A percentile compares a stretch with the other conserved stretches of the same genome.
phyloP scores from a whole-genome alignment of 345 rosid species.

The Eucalyptus polybractea region DNA sequence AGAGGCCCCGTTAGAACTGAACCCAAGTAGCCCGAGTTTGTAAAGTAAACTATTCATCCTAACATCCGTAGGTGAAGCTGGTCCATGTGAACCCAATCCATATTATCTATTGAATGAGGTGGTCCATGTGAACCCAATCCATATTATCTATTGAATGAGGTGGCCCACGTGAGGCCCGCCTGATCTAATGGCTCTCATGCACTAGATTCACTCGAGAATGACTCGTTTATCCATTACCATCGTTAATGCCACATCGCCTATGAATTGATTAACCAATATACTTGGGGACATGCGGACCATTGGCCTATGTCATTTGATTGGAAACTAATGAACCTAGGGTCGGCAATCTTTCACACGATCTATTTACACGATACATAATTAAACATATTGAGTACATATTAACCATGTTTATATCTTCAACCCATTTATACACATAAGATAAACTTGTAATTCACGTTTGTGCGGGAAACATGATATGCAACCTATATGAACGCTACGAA shows the following conservation, averaged over 20 bases:
- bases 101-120: neutral
- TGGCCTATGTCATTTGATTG: neutral
- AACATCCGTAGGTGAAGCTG: neutral
- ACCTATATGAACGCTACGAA: neutral
- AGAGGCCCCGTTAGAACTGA: neutral
- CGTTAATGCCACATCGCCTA: neutral
- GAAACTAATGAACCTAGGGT: neutral
- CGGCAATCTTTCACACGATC: neutral
- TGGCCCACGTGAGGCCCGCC: neutral
- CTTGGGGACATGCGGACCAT: neutral
- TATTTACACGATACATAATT: neutral
- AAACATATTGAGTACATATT: neutral
- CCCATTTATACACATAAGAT: neutral
- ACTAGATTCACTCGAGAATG: neutral
- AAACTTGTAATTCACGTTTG: neutral
- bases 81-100: neutral
- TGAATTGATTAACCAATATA: neutral
- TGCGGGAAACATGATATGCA: neutral
- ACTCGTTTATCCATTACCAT: neutral
- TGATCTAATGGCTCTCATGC: neutral
- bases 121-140: neutral
- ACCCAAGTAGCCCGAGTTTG: neutral
- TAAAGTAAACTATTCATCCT: neutral
- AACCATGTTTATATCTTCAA: neutral
- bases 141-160: neutral